Percentiles rank a stretch among this genome's conserved stretches.
Evolutionary conservation across 2,329 filamentous ascomycete species (phyloP).

Genomic region (Blastomyces silverae): DNA sequence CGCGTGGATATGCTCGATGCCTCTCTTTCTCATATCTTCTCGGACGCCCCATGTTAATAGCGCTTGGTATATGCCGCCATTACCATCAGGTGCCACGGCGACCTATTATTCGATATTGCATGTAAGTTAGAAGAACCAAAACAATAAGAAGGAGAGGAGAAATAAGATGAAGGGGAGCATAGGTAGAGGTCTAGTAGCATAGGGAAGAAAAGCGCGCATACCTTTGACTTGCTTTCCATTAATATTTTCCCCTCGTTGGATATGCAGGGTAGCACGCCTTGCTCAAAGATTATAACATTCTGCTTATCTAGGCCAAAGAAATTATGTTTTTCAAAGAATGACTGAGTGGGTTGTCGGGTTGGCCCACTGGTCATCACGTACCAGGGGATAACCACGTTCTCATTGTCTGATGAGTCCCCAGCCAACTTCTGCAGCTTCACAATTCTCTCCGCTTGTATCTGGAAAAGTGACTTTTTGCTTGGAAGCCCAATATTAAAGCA

Average conservation of each 20-base stretch:
- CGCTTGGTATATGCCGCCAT: slow-evolving; percentile 93
- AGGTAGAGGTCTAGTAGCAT: background rate
- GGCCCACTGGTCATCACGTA: slow-evolving; percentile 99
- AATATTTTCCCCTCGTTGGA: slow-evolving; percentile 97
- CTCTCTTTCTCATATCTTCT: slow-evolving; percentile 78
- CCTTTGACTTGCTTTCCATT: slow-evolving; percentile 80
- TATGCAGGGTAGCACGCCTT: slow-evolving; percentile 93
- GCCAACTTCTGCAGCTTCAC: slow-evolving; percentile 76
- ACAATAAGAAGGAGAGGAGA: background rate
- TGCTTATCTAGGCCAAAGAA: slow-evolving; percentile 84
- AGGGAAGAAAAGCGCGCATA: slow-evolving; percentile 27
- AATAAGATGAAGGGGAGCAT: background rate
- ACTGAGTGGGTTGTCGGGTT: slow-evolving; percentile 82
- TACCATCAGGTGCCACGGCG: slow-evolving; percentile 92
- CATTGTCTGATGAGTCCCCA: slow-evolving; percentile 57
- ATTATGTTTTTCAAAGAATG: slow-evolving; percentile 80
- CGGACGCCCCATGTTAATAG: slow-evolving; percentile 73
- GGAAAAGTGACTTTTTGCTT: slow-evolving; percentile 89
- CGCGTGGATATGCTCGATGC: slow-evolving; percentile 89
- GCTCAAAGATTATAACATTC: slow-evolving; percentile 91
- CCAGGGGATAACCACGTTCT: slow-evolving; percentile 72
- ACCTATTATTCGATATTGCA: slow-evolving; percentile 43
- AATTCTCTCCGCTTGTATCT: slow-evolving; percentile 94
- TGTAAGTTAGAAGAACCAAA: slow-evolving; percentile 10
- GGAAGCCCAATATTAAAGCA: slow-evolving; percentile 95